Evolutionary conservation across 1,284 basidiomycete genomes (phyloP).

Genomic region (Phaffia rhodozyma): DNA sequence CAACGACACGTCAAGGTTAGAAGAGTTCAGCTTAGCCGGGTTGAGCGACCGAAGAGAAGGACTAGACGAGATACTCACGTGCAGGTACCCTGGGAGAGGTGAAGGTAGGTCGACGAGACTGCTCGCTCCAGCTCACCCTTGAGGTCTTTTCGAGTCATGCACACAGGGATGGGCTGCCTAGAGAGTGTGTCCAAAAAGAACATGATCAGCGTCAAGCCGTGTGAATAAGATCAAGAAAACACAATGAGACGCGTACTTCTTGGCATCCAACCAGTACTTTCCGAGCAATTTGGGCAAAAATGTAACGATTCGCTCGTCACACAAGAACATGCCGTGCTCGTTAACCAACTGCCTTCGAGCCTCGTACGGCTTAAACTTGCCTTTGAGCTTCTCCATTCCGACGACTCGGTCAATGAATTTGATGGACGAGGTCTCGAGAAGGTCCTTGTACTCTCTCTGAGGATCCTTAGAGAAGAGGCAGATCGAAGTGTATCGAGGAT

Average conservation of each 20-base stretch:
- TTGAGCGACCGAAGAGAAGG: not conserved
- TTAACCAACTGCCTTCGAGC: conserved; percentile 71
- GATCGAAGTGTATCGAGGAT: conserved; percentile 61
- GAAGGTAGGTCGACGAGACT: conserved; percentile 83
- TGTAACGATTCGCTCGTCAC: conserved; percentile 81
- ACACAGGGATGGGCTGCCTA: conserved; percentile 88
- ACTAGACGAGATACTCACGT: conserved; percentile 47
- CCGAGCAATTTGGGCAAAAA: conserved; percentile 77
- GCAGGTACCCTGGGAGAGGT: conserved; percentile 83
- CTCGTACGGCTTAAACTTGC: conserved; percentile 87
- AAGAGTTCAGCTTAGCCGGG: not conserved
- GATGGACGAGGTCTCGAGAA: conserved; percentile 63
- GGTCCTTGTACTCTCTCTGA: conserved; percentile 88
- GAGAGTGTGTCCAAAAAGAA: not conserved
- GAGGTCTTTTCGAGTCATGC: conserved; percentile 68
- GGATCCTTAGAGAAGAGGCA: conserved; percentile 94
- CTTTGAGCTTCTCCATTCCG: conserved; percentile 74
- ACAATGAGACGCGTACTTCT: conserved; percentile 53
- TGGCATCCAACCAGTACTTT: conserved; percentile 81
- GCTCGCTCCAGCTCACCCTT: conserved; percentile 82
- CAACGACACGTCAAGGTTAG: not conserved
- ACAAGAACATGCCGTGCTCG: conserved; percentile 84
- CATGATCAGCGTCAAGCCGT: conserved; percentile 5
- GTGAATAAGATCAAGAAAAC: conserved; percentile 8
- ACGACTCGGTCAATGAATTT: conserved; percentile 88